phyloP scores from a whole-genome alignment of 345 rosid species.

The Eucalyptus cloeziana region DNA sequence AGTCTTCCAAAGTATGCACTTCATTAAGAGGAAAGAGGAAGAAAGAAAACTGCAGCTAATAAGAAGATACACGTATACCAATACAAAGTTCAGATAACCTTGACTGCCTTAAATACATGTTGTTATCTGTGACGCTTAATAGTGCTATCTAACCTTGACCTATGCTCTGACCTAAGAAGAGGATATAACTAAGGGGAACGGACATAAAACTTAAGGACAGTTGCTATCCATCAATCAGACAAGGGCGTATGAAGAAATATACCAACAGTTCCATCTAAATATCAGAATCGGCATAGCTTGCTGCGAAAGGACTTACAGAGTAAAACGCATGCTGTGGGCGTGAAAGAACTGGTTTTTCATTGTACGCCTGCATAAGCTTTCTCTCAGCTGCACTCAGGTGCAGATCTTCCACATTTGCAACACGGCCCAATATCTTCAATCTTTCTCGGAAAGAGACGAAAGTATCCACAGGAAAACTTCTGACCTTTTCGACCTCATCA shows the following conservation, averaged over 20 bases:
- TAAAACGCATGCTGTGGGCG: constrained; percentile 93
- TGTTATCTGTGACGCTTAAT: background rate
- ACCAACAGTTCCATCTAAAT: background rate
- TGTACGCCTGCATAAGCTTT: constrained; percentile 93
- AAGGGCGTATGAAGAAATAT: background rate
- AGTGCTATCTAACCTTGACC: background rate
- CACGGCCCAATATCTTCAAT: constrained; percentile 89
- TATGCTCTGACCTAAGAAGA: background rate
- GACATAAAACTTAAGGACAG: background rate
- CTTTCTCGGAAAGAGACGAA: constrained; percentile 73
- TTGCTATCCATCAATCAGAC: background rate
- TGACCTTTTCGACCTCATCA: constrained; percentile 89
- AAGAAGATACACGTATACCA: background rate
- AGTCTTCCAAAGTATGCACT: background rate
- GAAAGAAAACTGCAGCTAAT: background rate
- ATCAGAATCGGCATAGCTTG: background rate
- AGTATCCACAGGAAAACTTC: constrained; percentile 76
- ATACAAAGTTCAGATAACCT: background rate
- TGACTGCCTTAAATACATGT: background rate
- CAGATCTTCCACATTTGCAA: constrained; percentile 86
- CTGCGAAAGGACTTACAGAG: constrained; percentile 21
- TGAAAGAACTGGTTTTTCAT: constrained; percentile 96
- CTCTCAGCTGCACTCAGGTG: constrained; percentile 82
- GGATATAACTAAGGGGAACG: background rate
- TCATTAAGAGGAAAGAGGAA: background rate